Evolutionary conservation across 495 filamentous ascomycete genomes (phyloP).

Genomic region (Rusavskia elegans): DNA sequence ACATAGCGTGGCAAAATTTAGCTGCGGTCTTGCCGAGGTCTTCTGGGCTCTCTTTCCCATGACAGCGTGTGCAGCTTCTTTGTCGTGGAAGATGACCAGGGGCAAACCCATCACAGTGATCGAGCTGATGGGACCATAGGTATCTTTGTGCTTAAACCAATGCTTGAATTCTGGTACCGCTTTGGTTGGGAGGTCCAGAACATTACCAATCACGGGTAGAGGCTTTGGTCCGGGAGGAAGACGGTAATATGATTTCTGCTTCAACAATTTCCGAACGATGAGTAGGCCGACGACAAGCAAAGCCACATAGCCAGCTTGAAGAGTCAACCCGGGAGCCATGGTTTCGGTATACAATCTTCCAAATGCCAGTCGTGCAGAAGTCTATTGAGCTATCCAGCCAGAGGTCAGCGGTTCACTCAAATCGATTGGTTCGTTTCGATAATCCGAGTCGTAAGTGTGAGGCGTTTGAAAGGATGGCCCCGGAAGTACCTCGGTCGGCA

Average conservation of each 20-base stretch:
- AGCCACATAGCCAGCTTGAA: neutral
- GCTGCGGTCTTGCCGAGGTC: conserved; percentile 1
- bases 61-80: conserved; percentile 9
- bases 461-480: neutral
- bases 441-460: neutral
- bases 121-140: conserved; percentile 22
- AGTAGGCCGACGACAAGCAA: neutral
- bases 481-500: neutral
- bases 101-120: conserved; percentile 11
- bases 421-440: neutral
- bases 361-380: neutral
- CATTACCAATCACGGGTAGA: conserved; percentile 29
- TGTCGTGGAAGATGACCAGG: conserved; percentile 13
- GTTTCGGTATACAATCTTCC: too few species aligned
- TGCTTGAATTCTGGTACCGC: conserved; percentile 27
- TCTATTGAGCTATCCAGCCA: neutral
- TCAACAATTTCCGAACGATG: neutral
- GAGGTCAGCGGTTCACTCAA: too few species aligned
- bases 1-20: neutral
- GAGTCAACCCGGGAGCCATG: neutral
- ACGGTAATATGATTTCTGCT: neutral
- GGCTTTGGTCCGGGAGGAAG: conserved; percentile 32
- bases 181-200: conserved; percentile 25
- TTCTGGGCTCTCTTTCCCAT: conserved; percentile 5
- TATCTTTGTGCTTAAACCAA: conserved; percentile 34